Base-by-base conservation (phyloP, 495 filamentous ascomycete species). In the Cenococcum geophilum region DNA sequence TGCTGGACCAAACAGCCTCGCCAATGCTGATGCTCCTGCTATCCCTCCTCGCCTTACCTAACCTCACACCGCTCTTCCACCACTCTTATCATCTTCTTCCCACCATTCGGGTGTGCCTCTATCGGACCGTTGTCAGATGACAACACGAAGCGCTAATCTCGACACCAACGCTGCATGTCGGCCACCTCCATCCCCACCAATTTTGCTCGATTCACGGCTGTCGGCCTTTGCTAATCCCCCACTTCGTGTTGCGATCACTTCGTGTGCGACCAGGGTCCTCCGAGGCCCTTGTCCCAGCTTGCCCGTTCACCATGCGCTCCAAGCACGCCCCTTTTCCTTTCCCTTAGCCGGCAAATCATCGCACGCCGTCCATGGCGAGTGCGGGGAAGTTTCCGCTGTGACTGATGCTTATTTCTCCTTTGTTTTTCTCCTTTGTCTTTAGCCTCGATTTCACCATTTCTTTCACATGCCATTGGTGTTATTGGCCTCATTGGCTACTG, bases 351-450 rank as follows among this genome's bases (percentile, higher is more conserved):
- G 61, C 45, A 60, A 40, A 55, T 57, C 56, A 58, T 58, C 51
- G 9, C 32, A 8, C 42, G 42, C 27, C 34, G 47, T 21, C 42
- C 27, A 25, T 55, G 27, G 5, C 34, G 50, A 50, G 54, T 64
- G 65, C 57, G 65, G 65, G 65, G 65, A 58, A 52, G 23, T 32
- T 10, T 42, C 54, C 43, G 12, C 14, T 23, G 20, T 52, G 16
- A 23, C 25, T 22, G 58, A 66, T 35, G 63, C 63, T 66, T 66
- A 45, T 66, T 56, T 62, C 18, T 52, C 62, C 64, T 59, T 64
- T 53, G 1, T 34, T 61, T 61, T 65, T 57, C n/a, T 53, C n/a
- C 27, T 8, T 23, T 18, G 21, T 23, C 18, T 14, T 16, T 42
- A 48, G 34, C 23, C 25, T 9, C 37, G 1, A 53, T n/a, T 18